A percentile compares a stretch with the other conserved stretches of the same genome.
Evolutionary conservation across 345 rosid genomes (phyloP).

Genomic region (Nasturtium officinale): DNA sequence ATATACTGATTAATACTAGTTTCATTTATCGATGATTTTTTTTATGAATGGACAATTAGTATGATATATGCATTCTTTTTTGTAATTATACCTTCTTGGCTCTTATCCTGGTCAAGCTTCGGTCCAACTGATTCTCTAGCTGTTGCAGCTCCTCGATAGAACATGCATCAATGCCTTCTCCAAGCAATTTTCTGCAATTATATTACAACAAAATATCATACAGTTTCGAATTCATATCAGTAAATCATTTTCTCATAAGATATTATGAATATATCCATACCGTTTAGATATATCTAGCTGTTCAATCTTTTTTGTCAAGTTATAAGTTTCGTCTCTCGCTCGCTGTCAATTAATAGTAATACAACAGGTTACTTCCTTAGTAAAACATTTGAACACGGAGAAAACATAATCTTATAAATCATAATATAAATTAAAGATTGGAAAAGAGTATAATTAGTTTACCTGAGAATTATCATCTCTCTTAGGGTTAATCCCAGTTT

Average conservation of each 20-base stretch:
- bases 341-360: conserved; percentile 43
- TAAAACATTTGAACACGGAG: neutral
- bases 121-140: conserved; percentile 73
- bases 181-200: conserved; percentile 63
- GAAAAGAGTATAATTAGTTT: neutral
- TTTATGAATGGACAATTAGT: conserved; percentile 44
- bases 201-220: neutral
- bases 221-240: neutral
- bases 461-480: conserved; percentile 53
- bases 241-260: neutral
- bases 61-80: neutral
- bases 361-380: too few species aligned
- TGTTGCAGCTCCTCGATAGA: conserved; percentile 66
- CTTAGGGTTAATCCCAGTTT: conserved; percentile 46
- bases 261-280: conserved; percentile 35
- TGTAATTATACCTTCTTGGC: conserved; percentile 66
- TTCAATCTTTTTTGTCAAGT: conserved; percentile 65
- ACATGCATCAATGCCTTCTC: conserved; percentile 67
- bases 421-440: neutral
- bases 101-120: conserved; percentile 71
- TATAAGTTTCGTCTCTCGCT: conserved; percentile 45
- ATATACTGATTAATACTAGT: neutral
- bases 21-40: neutral
- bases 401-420: neutral
- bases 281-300: conserved; percentile 64